Evolutionary conservation across 2,329 filamentous ascomycete species (phyloP), one percentile per base, ranked within the genome.

Genomic region (Thyridium curvatum): DNA sequence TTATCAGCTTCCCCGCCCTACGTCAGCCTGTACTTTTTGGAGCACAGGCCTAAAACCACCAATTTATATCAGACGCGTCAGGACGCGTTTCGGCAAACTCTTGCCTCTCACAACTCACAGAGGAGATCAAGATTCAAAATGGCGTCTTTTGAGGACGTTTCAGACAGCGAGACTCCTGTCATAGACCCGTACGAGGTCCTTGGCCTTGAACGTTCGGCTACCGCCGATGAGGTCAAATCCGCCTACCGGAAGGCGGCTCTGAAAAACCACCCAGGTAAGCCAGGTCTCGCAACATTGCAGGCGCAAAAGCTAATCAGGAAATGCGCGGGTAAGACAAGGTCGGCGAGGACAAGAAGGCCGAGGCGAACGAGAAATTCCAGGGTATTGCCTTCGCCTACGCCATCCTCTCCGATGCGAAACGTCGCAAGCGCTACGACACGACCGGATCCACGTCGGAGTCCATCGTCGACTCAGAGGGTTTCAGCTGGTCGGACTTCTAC

Each of bases 371-470:
- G 44, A 83, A 77, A 39, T 98, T 98, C 60, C 93, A 98, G 62
- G 73, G 84, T 50, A 81, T 98, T 50, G 91, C 91, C 17, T 91
- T 96, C 54, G 91, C 93, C 38, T 95, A 97, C 56, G 91, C 89
- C 28, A 78, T 98, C 36, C 84, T 98, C 29, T 95, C 87, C 26
- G 87, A 96, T 51, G 72, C 84, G 16, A 71, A 73, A 15, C 80
- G 93, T 38, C 85, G 93, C 49, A 80, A 81, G 51, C 85, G 87
- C 42, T 98, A 95, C 67, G 91, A 98, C 57, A 72, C 76, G 38
- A 97, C 91, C 0, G 93, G 93, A 39, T 93, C 84, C 40, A 97
- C 90, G 1, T 79, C 86, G 10, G 90, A 96, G 56, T 82, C 80
- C 8, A 77, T 94, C 16, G 74, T 83, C 26, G 84, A 88, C 56